These are phyloP conservation scores for Nitzschia sp. DNA, from an alignment of 108 stramenopile genomes.

Conservation along the genomic window DNA sequence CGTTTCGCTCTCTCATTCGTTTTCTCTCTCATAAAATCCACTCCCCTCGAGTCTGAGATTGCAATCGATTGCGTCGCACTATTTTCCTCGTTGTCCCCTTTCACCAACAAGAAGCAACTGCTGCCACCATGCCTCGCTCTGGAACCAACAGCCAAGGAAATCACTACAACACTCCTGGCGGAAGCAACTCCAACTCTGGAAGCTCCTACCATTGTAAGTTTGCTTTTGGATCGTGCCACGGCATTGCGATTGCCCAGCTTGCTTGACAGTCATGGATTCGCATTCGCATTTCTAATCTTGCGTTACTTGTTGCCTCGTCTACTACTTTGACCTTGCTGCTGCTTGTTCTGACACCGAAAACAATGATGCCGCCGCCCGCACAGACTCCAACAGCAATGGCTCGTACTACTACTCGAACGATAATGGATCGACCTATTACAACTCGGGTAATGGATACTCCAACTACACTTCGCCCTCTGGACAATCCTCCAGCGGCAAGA, in stretches of 20 bases:
- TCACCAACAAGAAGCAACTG: neutral
- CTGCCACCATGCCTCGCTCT: conserved; percentile 36
- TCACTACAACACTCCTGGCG: conserved; percentile 83
- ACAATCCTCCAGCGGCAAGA: neutral
- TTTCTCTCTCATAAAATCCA: no score
- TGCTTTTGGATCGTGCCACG: no score
- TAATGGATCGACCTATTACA: conserved; percentile 87
- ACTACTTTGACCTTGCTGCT: no score
- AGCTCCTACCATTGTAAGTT: conserved; percentile 80
- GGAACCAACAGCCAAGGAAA: conserved; percentile 88
- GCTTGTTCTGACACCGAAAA: neutral
- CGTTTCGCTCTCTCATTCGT: no score
- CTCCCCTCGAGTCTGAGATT: no score
- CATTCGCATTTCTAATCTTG: neutral
- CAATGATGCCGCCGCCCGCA: neutral
- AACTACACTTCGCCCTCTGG: conserved; percentile 75
- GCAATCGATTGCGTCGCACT: no score
- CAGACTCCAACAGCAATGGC: conserved; percentile 82
- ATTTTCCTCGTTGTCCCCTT: no score
- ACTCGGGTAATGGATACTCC: conserved; percentile 64
- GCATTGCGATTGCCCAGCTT: no score
- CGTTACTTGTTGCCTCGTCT: no score
- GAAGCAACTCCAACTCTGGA: conserved; percentile 70
- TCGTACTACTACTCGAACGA: conserved; percentile 86
- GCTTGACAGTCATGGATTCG: neutral